phyloP scores from a whole-genome alignment of 169 alveolate species.

The Plasmodium inui region DNA sequence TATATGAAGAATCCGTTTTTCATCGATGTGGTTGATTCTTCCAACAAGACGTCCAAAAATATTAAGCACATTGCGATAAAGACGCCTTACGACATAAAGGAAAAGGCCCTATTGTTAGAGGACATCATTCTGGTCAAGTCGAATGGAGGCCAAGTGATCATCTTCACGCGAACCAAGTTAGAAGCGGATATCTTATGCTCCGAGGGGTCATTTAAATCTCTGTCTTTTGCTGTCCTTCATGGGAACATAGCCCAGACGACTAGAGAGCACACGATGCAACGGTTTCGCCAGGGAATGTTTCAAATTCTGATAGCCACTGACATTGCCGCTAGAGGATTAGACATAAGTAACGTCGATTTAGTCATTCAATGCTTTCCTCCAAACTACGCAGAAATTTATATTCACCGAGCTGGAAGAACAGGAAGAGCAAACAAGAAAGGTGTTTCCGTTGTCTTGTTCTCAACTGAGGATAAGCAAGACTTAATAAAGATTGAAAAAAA shows the following conservation, averaged over 20 bases:
- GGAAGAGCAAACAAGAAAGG: constrained; percentile 91
- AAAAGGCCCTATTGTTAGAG: constrained; percentile 47
- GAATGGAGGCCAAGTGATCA: constrained; percentile 82
- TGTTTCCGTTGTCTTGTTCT: constrained; percentile 76
- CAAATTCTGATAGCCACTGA: constrained; percentile 94
- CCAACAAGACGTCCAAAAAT: constrained; percentile 27
- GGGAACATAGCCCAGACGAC: constrained; percentile 76
- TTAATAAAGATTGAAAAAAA: constrained; percentile 47
- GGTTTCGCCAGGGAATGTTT: constrained; percentile 93
- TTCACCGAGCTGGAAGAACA: constrained; percentile 96
- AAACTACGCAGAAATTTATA: constrained; percentile 92
- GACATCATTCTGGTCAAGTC: constrained; percentile 78
- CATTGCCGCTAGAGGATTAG: constrained; percentile 97
- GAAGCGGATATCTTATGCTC: constrained; percentile 74
- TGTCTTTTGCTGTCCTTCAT: constrained; percentile 76
- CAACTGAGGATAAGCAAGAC: constrained; percentile 64
- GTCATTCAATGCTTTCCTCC: constrained; percentile 96
- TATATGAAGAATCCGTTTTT: constrained; percentile 82
- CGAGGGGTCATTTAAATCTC: constrained; percentile 65
- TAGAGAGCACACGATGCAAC: constrained; percentile 65
- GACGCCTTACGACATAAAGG: constrained; percentile 72
- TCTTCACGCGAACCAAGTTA: constrained; percentile 78
- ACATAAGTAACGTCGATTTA: constrained; percentile 93
- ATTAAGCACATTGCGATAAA: constrained; percentile 52
- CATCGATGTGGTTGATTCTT: constrained; percentile 72